Conservation (phyloP, 2,329 filamentous ascomycete species). For the Kalmusia sp. region DNA sequence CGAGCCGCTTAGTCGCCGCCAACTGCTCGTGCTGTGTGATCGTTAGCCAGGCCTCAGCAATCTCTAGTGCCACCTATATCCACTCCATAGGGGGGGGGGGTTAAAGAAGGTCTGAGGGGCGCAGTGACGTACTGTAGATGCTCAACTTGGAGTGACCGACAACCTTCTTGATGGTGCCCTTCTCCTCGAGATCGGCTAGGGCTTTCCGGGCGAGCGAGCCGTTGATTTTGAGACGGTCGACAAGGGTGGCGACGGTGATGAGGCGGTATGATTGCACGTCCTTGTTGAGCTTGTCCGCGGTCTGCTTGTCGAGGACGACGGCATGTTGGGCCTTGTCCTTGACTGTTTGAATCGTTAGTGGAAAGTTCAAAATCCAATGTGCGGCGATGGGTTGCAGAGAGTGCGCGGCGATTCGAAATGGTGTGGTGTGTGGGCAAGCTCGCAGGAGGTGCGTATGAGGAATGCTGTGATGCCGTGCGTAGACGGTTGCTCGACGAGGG, state of each 20-base stretch:
- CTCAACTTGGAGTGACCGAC: slow-evolving; percentile 96
- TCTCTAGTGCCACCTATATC: neutral
- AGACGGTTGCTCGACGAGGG: slow-evolving; percentile 10
- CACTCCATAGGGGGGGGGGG: too few relatives aligned
- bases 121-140: slow-evolving; percentile 83
- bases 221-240: slow-evolving; percentile 99
- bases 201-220: slow-evolving; percentile 92
- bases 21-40: slow-evolving; percentile 43
- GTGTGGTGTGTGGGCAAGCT: neutral
- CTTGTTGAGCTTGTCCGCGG: slow-evolving; percentile 98
- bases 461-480: slow-evolving; percentile 6
- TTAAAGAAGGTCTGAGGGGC: neutral
- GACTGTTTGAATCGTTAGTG: slow-evolving; percentile 66
- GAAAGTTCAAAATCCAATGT: slow-evolving; percentile 15
- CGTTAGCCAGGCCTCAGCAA: slow-evolving; percentile 21
- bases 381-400: neutral
- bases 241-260: slow-evolving; percentile 96
- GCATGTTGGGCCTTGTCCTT: slow-evolving; percentile 99
- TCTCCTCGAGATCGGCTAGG: slow-evolving; percentile 93
- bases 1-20: slow-evolving; percentile 44
- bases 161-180: slow-evolving; percentile 97
- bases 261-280: slow-evolving; percentile 99
- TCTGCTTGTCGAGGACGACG: slow-evolving; percentile 98
- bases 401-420: neutral
- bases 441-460: too few relatives aligned